A percentile compares a stretch with the other conserved stretches of the same genome.
These are phyloP conservation scores for Fennellomyces sp. DNA, from an alignment of 371 early-diverging fungal species.

Conservation along the genomic window DNA sequence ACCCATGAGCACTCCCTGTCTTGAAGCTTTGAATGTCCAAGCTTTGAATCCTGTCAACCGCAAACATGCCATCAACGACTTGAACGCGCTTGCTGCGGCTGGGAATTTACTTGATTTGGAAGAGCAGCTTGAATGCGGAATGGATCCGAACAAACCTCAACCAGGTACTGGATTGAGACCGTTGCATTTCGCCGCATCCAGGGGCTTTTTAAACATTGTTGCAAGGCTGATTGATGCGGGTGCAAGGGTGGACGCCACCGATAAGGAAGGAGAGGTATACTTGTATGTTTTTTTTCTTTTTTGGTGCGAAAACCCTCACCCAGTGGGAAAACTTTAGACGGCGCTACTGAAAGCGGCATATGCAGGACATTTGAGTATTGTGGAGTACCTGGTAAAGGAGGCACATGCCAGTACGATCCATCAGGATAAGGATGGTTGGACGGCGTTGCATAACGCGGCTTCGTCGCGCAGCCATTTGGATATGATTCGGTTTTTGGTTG, in stretches of 20 bases:
- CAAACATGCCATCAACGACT: no score
- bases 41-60: no score
- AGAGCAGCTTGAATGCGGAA: background rate
- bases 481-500: slow-evolving; percentile 59
- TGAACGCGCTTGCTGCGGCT: slow-evolving; percentile 9
- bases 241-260: slow-evolving; percentile 62
- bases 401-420: slow-evolving; percentile 62
- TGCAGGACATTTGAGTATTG: slow-evolving; percentile 63
- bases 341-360: slow-evolving; percentile 79
- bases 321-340: slow-evolving; percentile 50
- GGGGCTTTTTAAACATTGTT: slow-evolving; percentile 66
- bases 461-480: slow-evolving; percentile 59
- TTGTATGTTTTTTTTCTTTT: background rate
- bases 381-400: slow-evolving; percentile 59
- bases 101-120: slow-evolving; percentile 8
- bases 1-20: no score
- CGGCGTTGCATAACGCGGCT: slow-evolving; percentile 79
- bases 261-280: slow-evolving; percentile 73
- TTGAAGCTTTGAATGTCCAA: no score
- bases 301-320: no score
- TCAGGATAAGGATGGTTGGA: slow-evolving; percentile 82
- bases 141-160: slow-evolving; percentile 19
- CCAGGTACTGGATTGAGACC: slow-evolving; percentile 64
- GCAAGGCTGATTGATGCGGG: slow-evolving; percentile 63
- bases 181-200: slow-evolving; percentile 73